Evolutionary conservation across 768 basidiomycete species (phyloP), one percentile per base, ranked within the genome.

Genomic region (Trametes villosa): DNA sequence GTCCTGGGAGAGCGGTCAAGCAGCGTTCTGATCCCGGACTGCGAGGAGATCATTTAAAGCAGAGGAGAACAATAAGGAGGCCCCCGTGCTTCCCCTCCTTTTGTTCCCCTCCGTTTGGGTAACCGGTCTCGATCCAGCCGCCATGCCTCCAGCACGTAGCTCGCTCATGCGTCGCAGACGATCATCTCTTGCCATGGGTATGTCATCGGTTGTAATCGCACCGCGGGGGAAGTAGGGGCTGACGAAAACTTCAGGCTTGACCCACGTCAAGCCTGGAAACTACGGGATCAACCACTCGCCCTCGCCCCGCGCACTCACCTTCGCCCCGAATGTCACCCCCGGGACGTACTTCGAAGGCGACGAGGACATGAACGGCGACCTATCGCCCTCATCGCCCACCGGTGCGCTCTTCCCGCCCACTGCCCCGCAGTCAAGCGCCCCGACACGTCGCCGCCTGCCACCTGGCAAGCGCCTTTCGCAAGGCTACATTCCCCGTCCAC

Each of bases 401-500:
- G 67, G 76, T 27, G 70, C 80, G 41, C 74, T 87, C 29, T 87
- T 86, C 70, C 86, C 86, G 0, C 86, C 84, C 0, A 82, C 83
- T 0, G 74, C 77, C 18, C 68, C 72, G 0, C 78, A 80, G 0
- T 69, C 77, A 0, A 75, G 76, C 12, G 67, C 78, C 0, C 72
- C 78, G 3, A 66, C 80, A 0, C 77, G 82, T 47, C 76, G 81
- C 63, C 81, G 85, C 0, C 75, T 70, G 2, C 86, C 86, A 1
- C 86, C 84, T 0, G 85, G 83, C 60, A 89, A 86, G 76, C 81
- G 86, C 47, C 80, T 81, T 51, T 90, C 74, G 76, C 86, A 87
- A 59, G 79, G 80, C 47, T 86, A 86, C 70, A 83, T 93, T 45
- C 87, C 87, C 36, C 86, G 92, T 11, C 93, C 93, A 2, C 81